Conservation (phyloP, 2,329 filamentous ascomycete species). For the Lachnellula arida region DNA sequence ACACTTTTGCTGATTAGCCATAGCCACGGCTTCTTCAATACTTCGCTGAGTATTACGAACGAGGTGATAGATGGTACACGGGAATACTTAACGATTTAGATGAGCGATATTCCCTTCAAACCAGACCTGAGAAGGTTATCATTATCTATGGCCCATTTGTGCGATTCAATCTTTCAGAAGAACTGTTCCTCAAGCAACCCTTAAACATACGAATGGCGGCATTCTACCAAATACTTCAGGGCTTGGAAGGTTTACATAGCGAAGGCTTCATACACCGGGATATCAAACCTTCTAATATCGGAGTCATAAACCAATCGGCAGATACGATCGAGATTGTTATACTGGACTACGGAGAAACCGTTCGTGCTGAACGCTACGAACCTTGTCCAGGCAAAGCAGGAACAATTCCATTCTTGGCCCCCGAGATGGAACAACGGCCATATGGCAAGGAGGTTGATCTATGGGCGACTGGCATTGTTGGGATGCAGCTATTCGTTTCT, state of each 20-base stretch:
- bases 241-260: conserved; percentile 1
- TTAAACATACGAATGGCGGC: not conserved
- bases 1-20: not conserved
- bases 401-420: conserved; percentile 1
- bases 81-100: not conserved
- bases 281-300: conserved; percentile 5
- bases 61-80: not conserved
- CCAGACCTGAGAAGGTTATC: not conserved
- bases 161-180: not conserved
- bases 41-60: not conserved
- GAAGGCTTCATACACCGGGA: conserved; percentile 5
- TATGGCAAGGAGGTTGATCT: conserved; percentile 1
- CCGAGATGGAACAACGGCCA: not conserved
- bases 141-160: not conserved
- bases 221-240: conserved; percentile 5
- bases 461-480: conserved; percentile 1
- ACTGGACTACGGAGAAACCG: not conserved
- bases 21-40: not conserved
- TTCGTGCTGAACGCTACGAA: not conserved
- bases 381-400: not conserved
- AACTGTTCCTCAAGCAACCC: not conserved
- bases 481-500: not conserved
- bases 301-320: not conserved
- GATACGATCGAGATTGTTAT: not conserved
- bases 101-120: not conserved